These are phyloP conservation scores for Gynandropsis gynandra DNA, from an alignment of 345 rosid species.

Conservation along the genomic window DNA sequence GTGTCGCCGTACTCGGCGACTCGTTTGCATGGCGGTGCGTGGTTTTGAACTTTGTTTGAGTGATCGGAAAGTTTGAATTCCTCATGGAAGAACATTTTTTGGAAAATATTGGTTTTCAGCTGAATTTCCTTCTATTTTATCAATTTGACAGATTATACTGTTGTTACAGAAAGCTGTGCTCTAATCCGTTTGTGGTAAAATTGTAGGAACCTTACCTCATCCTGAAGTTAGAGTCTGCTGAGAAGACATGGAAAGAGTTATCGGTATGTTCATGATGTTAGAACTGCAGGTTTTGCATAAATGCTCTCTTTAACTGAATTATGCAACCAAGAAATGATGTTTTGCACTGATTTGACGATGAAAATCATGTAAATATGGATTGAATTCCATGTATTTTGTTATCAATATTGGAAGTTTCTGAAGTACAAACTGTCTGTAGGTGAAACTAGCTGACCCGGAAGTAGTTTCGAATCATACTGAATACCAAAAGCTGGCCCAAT, in stretches of 20 bases:
- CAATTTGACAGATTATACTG: neutral
- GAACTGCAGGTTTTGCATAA: neutral
- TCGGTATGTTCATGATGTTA: slow-evolving; percentile 41
- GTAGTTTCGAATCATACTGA: slow-evolving; percentile 69
- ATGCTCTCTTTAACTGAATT: neutral
- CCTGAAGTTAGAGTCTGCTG: slow-evolving; percentile 83
- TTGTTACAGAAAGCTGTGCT: neutral
- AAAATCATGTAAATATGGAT: no score
- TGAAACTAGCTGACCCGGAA: slow-evolving; percentile 87
- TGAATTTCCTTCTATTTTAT: neutral
- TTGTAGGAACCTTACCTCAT: slow-evolving; percentile 75
- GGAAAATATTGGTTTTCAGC: neutral
- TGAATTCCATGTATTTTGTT: no score
- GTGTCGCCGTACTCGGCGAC: slow-evolving; percentile 32
- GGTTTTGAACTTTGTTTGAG: neutral
- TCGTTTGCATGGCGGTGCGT: slow-evolving; percentile 87
- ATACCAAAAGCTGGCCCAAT: slow-evolving; percentile 84
- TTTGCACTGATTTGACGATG: no score
- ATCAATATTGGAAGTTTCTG: neutral
- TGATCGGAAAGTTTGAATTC: neutral
- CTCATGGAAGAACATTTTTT: neutral
- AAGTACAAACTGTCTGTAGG: slow-evolving; percentile 32
- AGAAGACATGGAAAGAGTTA: slow-evolving; percentile 91
- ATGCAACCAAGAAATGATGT: no score
- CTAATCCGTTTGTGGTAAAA: neutral